phyloP scores from a whole-genome alignment of 2,329 filamentous ascomycete genomes.

The Colletotrichum sp. region DNA sequence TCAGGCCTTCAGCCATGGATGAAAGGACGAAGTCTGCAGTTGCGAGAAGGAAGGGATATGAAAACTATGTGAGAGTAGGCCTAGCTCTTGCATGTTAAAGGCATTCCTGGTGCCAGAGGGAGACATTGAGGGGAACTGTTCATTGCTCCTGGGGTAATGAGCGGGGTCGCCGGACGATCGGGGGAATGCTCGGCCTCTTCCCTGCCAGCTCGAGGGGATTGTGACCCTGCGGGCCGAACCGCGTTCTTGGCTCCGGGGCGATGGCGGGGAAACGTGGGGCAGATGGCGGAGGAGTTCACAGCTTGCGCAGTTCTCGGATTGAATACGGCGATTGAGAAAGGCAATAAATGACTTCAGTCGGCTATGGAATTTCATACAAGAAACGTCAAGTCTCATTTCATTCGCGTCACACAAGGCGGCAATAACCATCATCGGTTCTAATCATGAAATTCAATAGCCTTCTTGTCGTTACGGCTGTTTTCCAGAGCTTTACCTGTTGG shows the following conservation, averaged over 20 bases:
- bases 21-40: fast-evolving
- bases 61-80: not conserved
- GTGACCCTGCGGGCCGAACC: not conserved
- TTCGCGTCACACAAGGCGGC: too few relatives aligned
- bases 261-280: not conserved
- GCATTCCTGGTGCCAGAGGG: too few relatives aligned
- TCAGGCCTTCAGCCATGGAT: fast-evolving
- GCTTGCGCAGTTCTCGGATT: not conserved
- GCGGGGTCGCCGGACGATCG: not conserved
- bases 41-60: not conserved
- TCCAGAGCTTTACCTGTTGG: fast-evolving
- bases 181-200: not conserved
- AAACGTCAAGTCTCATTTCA: not conserved
- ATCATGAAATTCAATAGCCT: not conserved
- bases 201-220: not conserved
- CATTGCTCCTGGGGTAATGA: not conserved
- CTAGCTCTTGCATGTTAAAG: not conserved
- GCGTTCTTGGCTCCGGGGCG: not conserved
- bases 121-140: not conserved
- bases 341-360: not conserved
- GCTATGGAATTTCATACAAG: not conserved
- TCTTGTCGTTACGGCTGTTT: not conserved
- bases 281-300: not conserved
- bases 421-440: too few relatives aligned
- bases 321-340: fast-evolving